These are phyloP conservation scores for Mycena pura DNA, from an alignment of 768 basidiomycete species.

Conservation along the genomic window DNA sequence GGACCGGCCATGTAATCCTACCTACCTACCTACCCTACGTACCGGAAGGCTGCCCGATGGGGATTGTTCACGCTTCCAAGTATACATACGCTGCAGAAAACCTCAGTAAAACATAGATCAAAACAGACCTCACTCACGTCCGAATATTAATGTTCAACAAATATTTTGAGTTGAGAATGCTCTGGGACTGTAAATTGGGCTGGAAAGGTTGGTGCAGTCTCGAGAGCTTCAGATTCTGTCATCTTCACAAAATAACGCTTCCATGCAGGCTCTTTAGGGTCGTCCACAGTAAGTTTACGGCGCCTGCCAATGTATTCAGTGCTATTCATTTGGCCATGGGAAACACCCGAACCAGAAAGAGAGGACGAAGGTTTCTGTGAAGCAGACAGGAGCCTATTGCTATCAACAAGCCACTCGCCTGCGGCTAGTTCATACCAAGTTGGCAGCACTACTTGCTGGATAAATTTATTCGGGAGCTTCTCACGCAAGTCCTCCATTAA, in stretches of 20 bases:
- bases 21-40: no score
- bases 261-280: not conserved
- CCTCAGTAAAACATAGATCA: no score
- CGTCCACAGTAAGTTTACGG: not conserved
- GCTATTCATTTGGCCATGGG: no score
- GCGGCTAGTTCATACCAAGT: not conserved
- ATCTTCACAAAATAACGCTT: not conserved
- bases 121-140: not conserved
- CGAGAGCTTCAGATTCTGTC: not conserved
- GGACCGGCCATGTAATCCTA: no score
- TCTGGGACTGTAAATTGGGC: not conserved
- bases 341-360: not conserved
- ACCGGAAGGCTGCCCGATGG: no score
- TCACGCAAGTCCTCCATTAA: not conserved
- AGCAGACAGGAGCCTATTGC: not conserved
- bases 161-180: not conserved
- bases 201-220: not conserved
- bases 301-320: not conserved
- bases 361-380: not conserved
- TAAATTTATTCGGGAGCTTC: no score
- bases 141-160: not conserved
- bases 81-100: not conserved
- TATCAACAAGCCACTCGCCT: not conserved
- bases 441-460: no score
- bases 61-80: not conserved